Evolutionary conservation across 2,329 filamentous ascomycete genomes (phyloP).

Genomic region (Penicillium sp.): DNA sequence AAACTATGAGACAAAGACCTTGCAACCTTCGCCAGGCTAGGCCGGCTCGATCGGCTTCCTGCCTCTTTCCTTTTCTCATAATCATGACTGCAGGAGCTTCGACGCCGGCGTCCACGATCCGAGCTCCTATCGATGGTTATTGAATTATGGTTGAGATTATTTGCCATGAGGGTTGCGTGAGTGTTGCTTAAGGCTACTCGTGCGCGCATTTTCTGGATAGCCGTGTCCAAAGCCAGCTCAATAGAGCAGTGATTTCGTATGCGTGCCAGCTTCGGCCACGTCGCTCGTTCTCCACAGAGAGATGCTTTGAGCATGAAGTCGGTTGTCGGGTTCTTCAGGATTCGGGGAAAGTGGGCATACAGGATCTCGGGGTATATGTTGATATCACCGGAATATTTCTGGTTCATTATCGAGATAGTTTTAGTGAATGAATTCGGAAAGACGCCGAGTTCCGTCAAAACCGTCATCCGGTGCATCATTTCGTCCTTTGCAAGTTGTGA

Average conservation of each 20-base stretch:
- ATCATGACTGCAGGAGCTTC: slow-evolving; percentile 41
- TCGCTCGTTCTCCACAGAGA: slow-evolving; percentile 79
- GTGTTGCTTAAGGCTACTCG: slow-evolving; percentile 41
- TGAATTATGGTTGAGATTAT: slow-evolving; percentile 22
- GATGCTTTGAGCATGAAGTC: slow-evolving; percentile 86
- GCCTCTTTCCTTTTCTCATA: slow-evolving; percentile 26
- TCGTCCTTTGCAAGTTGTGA: slow-evolving; percentile 79
- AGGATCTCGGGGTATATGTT: slow-evolving; percentile 85
- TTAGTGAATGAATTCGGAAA: slow-evolving; percentile 81
- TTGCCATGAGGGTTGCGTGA: slow-evolving; percentile 28
- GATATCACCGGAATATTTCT: slow-evolving; percentile 93
- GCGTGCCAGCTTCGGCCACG: slow-evolving; percentile 86
- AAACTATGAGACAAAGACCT: slow-evolving; percentile 24
- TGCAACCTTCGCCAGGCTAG: slow-evolving; percentile 18
- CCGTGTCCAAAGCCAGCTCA: slow-evolving; percentile 71
- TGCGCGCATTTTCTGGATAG: slow-evolving; percentile 47
- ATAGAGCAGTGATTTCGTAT: slow-evolving; percentile 88
- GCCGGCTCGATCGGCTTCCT: slow-evolving; percentile 14
- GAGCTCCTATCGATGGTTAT: slow-evolving; percentile 30
- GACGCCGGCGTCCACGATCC: slow-evolving; percentile 28
- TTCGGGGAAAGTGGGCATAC: slow-evolving; percentile 72
- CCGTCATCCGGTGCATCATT: slow-evolving; percentile 77
- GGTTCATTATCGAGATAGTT: slow-evolving; percentile 77
- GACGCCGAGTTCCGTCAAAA: slow-evolving; percentile 78
- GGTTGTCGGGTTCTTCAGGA: slow-evolving; percentile 81